phyloP scores from a whole-genome alignment of 352 stramenopile genomes.

The Phytophthora ohioensis region DNA sequence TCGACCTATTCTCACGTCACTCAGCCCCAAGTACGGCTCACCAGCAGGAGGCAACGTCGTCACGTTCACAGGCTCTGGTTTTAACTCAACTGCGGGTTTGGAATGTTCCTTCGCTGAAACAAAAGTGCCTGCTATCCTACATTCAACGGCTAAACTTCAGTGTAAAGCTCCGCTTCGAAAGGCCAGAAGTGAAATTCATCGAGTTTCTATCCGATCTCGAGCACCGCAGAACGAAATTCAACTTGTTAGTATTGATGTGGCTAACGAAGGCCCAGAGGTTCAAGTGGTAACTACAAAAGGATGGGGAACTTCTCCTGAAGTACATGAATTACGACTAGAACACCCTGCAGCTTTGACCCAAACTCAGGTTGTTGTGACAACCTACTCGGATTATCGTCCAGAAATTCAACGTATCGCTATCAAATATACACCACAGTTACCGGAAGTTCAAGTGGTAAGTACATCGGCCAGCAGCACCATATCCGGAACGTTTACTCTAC shows the following conservation, averaged over 20 bases:
- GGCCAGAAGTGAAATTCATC: conserved; percentile 8
- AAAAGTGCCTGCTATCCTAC: conserved; percentile 4
- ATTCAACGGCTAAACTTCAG: conserved; percentile 32
- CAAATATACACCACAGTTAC: background rate
- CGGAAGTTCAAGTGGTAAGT: conserved; percentile 33
- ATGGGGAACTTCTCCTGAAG: conserved; percentile 41
- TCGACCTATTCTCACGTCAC: background rate
- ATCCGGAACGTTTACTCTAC: conserved; percentile 37
- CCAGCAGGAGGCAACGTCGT: background rate
- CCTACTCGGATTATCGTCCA: conserved; percentile 26
- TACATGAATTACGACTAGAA: conserved; percentile 37
- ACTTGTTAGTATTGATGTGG: conserved; percentile 38
- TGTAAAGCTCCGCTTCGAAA: conserved; percentile 37
- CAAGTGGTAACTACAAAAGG: conserved; percentile 59
- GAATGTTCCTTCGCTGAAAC: conserved; percentile 47
- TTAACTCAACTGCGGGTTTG: conserved; percentile 14
- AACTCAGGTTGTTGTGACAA: conserved; percentile 10
- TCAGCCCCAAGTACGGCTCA: conserved; percentile 9
- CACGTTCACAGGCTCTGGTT: background rate
- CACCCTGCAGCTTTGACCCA: conserved; percentile 22
- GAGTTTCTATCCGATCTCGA: background rate
- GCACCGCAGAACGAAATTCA: conserved; percentile 52
- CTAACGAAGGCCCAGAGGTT: conserved; percentile 44
- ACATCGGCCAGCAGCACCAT: conserved; percentile 19
- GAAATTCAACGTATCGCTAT: conserved; percentile 37